Evolutionary conservation across 2,329 filamentous ascomycete genomes (phyloP).

Genomic region (Botrytis squamosa): DNA sequence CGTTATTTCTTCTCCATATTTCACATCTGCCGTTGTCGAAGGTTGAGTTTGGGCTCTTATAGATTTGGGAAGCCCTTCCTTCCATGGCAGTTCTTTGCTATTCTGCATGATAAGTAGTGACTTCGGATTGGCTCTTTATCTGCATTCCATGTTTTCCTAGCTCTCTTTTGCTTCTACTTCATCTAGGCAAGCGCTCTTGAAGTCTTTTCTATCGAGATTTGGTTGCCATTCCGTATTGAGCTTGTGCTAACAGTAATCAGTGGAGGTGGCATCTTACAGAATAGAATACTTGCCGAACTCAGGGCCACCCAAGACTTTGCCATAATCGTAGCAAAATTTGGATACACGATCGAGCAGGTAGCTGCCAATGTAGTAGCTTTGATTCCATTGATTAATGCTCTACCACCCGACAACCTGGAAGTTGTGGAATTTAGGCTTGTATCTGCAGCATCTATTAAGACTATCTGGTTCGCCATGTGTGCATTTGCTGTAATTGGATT

Average conservation of each 20-base stretch:
- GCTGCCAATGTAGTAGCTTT: not conserved
- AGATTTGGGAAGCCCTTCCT: not conserved
- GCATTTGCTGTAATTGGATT: slow-evolving; percentile 49
- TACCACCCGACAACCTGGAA: not conserved
- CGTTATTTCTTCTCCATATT: not conserved
- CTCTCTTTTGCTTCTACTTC: not conserved
- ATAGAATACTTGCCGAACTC: not conserved
- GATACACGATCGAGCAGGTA: not conserved
- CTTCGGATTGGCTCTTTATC: not conserved
- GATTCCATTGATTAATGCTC: not conserved
- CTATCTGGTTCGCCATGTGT: slow-evolving; percentile 54
- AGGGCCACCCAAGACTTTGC: not conserved
- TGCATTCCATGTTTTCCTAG: not conserved
- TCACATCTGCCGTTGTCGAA: not conserved
- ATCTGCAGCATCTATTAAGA: slow-evolving; percentile 52
- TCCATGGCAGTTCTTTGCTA: not conserved
- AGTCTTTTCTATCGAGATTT: not conserved
- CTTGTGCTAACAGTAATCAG: not conserved
- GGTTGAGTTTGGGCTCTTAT: not conserved
- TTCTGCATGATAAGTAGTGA: too few species aligned
- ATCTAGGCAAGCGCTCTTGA: not conserved
- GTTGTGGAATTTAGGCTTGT: slow-evolving; percentile 30
- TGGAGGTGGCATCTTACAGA: not conserved
- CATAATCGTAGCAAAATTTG: not conserved
- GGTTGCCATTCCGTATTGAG: too few species aligned